Conservation (phyloP, 768 basidiomycete species). For the Hypholoma fasciculare region DNA sequence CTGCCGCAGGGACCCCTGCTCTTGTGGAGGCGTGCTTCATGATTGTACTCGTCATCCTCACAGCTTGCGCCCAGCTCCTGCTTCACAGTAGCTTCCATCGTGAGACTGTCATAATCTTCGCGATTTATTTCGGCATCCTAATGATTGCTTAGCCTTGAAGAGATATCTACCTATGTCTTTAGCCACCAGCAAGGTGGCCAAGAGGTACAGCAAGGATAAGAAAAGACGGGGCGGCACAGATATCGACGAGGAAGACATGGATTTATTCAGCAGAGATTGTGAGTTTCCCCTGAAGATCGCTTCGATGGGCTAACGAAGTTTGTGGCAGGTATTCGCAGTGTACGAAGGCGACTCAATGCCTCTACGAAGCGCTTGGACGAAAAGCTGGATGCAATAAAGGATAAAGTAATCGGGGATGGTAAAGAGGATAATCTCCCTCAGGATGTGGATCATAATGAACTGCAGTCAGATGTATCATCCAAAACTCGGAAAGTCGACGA, state of each 20-base stretch:
- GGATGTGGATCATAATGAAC: background rate
- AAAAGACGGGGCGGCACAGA: constrained; percentile 15
- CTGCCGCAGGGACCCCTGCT: constrained; percentile 33
- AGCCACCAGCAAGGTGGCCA: constrained; percentile 55
- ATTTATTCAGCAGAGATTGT: constrained; percentile 38
- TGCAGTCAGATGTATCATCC: background rate
- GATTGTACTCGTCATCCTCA: constrained; percentile 58
- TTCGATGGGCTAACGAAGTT: background rate
- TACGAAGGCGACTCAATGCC: constrained; percentile 33
- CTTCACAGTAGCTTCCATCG: constrained; percentile 39
- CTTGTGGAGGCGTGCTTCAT: constrained; percentile 50
- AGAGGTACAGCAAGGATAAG: constrained; percentile 37
- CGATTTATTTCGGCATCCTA: background rate
- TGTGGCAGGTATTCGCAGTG: constrained; percentile 30
- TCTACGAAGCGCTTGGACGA: constrained; percentile 28
- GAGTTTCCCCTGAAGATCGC: constrained; percentile 8
- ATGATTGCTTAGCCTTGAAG: constrained; percentile 40
- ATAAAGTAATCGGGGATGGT: constrained; percentile 23
- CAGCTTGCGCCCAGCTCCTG: constrained; percentile 42
- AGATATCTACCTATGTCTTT: constrained; percentile 62
- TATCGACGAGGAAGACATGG: constrained; percentile 28
- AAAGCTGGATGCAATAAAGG: constrained; percentile 29
- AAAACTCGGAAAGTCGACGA: too few species aligned
- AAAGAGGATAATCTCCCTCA: constrained; percentile 4
- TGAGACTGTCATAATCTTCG: constrained; percentile 14